Evolutionary conservation across 768 basidiomycete genomes (phyloP).

Genomic region (Rhizopogon vesiculosus): DNA sequence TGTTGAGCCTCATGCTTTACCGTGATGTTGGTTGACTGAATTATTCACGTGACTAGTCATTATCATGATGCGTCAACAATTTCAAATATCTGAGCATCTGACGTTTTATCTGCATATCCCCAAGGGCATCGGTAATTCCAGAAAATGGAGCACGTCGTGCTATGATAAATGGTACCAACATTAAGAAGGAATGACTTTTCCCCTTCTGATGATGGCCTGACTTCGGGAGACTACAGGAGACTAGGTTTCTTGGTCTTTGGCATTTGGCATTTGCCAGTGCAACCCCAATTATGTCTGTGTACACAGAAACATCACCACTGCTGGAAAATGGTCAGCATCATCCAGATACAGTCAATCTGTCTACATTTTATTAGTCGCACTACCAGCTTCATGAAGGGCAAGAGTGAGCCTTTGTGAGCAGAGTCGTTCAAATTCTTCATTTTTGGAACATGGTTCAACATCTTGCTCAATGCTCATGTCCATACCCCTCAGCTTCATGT

Average conservation of each 20-base stretch:
- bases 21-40: too few species aligned
- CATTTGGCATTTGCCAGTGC: background rate
- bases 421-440: conserved; percentile 57
- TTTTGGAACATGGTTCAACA: conserved; percentile 65
- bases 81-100: too few species aligned
- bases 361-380: conserved; percentile 21
- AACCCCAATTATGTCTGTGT: conserved; percentile 16
- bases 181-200: too few species aligned
- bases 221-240: too few species aligned
- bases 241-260: background rate
- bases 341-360: conserved; percentile 7
- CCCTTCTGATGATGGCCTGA: too few species aligned
- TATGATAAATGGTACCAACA: too few species aligned
- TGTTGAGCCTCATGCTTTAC: background rate
- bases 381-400: conserved; percentile 40
- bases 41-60: too few species aligned
- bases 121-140: too few species aligned
- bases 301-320: conserved; percentile 43
- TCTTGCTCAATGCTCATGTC: conserved; percentile 58
- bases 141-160: too few species aligned
- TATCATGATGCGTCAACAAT: too few species aligned
- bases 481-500: conserved; percentile 65
- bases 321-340: conserved; percentile 37
- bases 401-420: conserved; percentile 60
- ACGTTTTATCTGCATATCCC: too few species aligned